A percentile compares a stretch with the other conserved stretches of the same genome.
Evolutionary conservation across 345 rosid species (phyloP).

Genomic region (Eucalyptus erythrocorys): DNA sequence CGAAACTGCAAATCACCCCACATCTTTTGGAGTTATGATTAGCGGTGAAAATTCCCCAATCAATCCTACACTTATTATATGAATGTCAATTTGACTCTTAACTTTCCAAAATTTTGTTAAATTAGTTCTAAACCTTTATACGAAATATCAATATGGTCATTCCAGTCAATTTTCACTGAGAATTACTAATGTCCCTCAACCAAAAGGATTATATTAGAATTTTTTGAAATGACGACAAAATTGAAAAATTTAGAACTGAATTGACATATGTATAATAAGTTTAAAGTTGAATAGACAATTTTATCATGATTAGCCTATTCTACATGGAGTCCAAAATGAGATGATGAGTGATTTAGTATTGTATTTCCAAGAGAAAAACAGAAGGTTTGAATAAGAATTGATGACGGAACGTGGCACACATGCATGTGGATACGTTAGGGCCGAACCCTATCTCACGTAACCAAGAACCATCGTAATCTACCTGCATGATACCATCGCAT

Average conservation of each 20-base stretch:
- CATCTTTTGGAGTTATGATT: not conserved
- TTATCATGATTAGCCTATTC: not conserved
- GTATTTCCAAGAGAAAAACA: not conserved
- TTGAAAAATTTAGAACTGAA: too few species aligned
- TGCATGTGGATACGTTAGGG: not conserved
- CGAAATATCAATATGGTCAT: not conserved
- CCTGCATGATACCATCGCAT: not conserved
- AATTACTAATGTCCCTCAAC: not conserved
- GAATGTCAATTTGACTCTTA: not conserved
- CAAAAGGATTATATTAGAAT: too few species aligned
- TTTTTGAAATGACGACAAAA: rapidly evolving
- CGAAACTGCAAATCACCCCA: not conserved
- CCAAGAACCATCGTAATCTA: not conserved
- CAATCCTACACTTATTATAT: rapidly evolving
- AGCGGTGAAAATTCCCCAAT: not conserved
- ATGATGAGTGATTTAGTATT: not conserved
- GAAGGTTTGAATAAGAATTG: not conserved
- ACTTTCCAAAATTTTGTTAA: not conserved
- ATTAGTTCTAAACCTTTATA: not conserved
- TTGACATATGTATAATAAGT: rapidly evolving
- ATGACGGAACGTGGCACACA: not conserved
- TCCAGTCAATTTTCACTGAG: rapidly evolving
- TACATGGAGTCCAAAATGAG: not conserved
- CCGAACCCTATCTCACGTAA: not conserved
- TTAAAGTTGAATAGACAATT: not conserved